Percentiles rank a stretch among this genome's conserved stretches.
These are phyloP conservation scores for Zizania latifolia DNA, from an alignment of 176 grass and related monocot species.

Conservation along the genomic window DNA sequence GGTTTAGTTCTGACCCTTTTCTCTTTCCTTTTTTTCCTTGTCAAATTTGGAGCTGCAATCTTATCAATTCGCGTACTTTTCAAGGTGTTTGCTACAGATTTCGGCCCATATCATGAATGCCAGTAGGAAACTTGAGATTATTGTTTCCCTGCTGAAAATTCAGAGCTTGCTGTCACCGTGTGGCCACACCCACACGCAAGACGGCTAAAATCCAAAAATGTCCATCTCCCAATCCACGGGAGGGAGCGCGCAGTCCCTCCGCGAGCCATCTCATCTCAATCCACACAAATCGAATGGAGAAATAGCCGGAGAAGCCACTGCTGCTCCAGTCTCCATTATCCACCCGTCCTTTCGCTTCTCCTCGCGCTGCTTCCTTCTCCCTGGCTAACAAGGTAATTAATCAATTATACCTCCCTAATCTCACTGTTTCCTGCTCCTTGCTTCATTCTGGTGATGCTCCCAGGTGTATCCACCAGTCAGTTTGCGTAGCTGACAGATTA, in stretches of 20 bases:
- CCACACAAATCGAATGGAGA: constrained; percentile 35
- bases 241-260: neutral
- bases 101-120: neutral
- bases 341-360: neutral
- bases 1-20: no score
- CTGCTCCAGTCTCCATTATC: neutral
- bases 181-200: neutral
- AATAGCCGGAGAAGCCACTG: neutral
- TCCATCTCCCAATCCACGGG: neutral
- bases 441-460: neutral
- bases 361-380: neutral
- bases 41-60: no score
- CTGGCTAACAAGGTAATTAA: constrained; percentile 16
- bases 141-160: no score
- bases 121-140: neutral
- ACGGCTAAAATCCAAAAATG: constrained; percentile 3
- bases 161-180: neutral
- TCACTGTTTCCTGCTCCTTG: neutral
- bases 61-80: no score
- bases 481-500: neutral
- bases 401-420: neutral
- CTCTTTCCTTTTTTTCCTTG: no score
- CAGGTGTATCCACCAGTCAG: neutral
- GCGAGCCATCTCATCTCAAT: constrained; percentile 29
- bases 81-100: no score